Base-by-base conservation (phyloP, 2,329 filamentous ascomycete genomes). In the Remersonia thermophila region DNA sequence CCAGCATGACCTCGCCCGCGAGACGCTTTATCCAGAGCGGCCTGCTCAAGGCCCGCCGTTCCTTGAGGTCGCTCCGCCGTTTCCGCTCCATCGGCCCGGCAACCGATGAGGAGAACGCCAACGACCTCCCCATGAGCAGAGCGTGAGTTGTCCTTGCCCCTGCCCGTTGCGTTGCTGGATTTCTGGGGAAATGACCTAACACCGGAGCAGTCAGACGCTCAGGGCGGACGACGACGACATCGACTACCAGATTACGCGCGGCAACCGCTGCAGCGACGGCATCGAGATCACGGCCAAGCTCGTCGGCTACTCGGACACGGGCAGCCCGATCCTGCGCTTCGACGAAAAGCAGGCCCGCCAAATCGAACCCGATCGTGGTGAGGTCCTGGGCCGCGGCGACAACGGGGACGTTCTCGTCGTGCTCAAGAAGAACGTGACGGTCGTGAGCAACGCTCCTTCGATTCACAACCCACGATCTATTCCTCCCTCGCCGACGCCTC, bases 291-390 rank as follows among this genome's bases (percentile, higher is more conserved):
- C 44, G 25, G 53, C 51, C 33, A 48, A 59, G 17, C 57, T 67
- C 3, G 52, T 68, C 30, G 65, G 65, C 27, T 63, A 65, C 45
- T 64, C 62, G 2, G 51, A 64, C 8, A 55, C 61, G 4, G 65
- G 65, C 11, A 61, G 60, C 3, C 63, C 64, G 3, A 67, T 68
- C 34, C 47, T 68, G n/a, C 57, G 58, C 13, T 64, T 67, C 39
- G 52, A 47, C 26, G 50, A 58, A n/a, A 48, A 59, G 1, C 53
- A 12, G 7, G 16, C 20, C 8, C 46, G 51, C 15, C 43, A 46
- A 9, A 36, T 61, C 18, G 35, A 34, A 2, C 51, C 54, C 2
- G 44, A 54, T 6, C 51, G 55, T 13, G 55, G 55, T 12, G 49
- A 57, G 27, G 41, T 66, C 1, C 38, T 67, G 3, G 61, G 63